Percentiles rank a stretch among this genome's conserved stretches.
These are phyloP conservation scores for Cornus florida DNA, from an alignment of 148 eudicot species.

Conservation along the genomic window DNA sequence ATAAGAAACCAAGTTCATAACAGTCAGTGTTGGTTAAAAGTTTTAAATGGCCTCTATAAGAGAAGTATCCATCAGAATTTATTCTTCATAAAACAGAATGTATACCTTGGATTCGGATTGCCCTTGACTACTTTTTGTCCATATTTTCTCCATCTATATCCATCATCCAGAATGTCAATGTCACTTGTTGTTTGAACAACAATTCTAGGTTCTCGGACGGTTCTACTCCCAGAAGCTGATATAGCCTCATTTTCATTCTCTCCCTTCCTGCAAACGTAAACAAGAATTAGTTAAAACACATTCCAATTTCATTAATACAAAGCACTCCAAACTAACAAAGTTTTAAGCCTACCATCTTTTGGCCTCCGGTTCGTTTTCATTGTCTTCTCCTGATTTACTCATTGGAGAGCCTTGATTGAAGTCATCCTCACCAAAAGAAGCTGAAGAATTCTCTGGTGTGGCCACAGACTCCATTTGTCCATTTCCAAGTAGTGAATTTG, in stretches of 20 bases:
- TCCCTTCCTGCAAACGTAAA: conserved; percentile 51
- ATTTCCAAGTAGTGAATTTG: background rate
- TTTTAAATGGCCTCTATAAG: too few relatives aligned
- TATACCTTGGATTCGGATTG: conserved; percentile 80
- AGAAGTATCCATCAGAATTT: too few relatives aligned
- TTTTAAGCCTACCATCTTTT: conserved; percentile 59
- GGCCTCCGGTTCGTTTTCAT: conserved; percentile 57
- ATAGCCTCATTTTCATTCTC: conserved; percentile 68
- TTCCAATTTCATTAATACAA: background rate
- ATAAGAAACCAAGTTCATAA: background rate
- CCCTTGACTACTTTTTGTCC: conserved; percentile 92
- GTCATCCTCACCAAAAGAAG: conserved; percentile 65
- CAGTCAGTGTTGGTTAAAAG: background rate
- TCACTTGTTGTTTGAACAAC: conserved; percentile 87
- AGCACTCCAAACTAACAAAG: background rate
- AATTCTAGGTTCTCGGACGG: conserved; percentile 73
- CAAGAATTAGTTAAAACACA: background rate
- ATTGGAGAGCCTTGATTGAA: conserved; percentile 63
- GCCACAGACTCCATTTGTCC: conserved; percentile 30
- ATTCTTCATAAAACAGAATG: background rate
- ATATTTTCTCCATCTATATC: conserved; percentile 79
- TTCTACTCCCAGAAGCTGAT: conserved; percentile 62
- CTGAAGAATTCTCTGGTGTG: conserved; percentile 69
- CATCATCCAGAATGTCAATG: conserved; percentile 82
- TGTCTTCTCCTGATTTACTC: conserved; percentile 54